Evolutionary conservation across 768 basidiomycete genomes (phyloP).

Genomic region (Leccinum fibrillosum): DNA sequence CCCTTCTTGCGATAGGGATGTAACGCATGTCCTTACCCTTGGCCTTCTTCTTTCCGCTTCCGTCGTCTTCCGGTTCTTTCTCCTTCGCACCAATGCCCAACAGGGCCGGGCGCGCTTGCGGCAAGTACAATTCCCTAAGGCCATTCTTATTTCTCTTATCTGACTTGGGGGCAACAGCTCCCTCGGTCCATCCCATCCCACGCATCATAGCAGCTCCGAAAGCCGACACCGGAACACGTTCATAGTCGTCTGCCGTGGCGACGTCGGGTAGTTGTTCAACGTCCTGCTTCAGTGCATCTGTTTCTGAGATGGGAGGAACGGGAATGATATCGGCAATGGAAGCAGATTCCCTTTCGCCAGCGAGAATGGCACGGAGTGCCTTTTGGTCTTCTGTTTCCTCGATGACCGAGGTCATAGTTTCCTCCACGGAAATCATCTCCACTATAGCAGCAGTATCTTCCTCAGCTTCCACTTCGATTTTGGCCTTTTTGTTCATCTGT

Average conservation of each 20-base stretch:
- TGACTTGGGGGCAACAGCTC: constrained; percentile 59
- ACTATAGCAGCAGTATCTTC: constrained; percentile 17
- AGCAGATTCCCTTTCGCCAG: constrained; percentile 40
- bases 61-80: constrained; percentile 67
- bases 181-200: constrained; percentile 97
- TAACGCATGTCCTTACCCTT: constrained; percentile 66
- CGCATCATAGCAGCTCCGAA: constrained; percentile 92
- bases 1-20: constrained; percentile 76
- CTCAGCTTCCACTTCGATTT: constrained; percentile 34
- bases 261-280: constrained; percentile 73
- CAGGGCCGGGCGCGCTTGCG: constrained; percentile 76
- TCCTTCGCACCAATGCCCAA: constrained; percentile 96
- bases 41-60: constrained; percentile 52
- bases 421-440: not conserved
- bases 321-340: constrained; percentile 62
- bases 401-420: constrained; percentile 30
- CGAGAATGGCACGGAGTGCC: constrained; percentile 78
- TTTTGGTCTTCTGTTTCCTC: constrained; percentile 73
- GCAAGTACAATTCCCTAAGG: constrained; percentile 75
- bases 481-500: constrained; percentile 41
- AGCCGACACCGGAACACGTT: constrained; percentile 84
- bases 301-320: constrained; percentile 58
- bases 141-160: constrained; percentile 54
- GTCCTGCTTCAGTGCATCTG: constrained; percentile 83
- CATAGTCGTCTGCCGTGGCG: constrained; percentile 82